phyloP scores from a whole-genome alignment of 768 basidiomycete genomes.

The Panaeolus cyanescens region DNA sequence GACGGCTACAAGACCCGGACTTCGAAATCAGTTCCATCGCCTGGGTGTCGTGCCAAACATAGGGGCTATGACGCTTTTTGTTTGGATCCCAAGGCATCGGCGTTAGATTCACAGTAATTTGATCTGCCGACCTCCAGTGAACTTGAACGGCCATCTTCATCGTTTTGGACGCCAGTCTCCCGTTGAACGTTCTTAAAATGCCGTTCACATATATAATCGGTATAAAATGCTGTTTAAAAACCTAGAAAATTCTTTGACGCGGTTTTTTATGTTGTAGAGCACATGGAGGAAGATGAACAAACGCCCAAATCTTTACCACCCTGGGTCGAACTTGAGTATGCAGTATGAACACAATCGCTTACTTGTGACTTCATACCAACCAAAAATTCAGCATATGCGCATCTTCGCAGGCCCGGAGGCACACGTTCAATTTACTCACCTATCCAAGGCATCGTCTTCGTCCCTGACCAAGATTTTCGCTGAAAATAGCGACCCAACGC shows the following conservation, averaged over 20 bases:
- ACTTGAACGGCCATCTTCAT: neutral
- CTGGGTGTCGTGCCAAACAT: neutral
- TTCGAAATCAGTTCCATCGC: neutral
- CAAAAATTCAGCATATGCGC: conserved; percentile 72
- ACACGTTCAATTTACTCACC: conserved; percentile 80
- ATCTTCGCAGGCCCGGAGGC: conserved; percentile 66
- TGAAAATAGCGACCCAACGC: conserved; percentile 9
- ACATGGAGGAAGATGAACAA: conserved; percentile 94
- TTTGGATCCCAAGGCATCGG: neutral
- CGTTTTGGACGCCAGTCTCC: neutral
- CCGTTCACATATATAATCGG: conserved; percentile 60
- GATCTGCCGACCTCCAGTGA: neutral
- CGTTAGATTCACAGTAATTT: neutral
- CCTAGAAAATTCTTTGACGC: neutral
- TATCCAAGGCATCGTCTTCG: conserved; percentile 69
- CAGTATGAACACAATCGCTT: conserved; percentile 41
- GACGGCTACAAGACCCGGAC: neutral
- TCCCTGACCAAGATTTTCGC: conserved; percentile 47
- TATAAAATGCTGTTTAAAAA: conserved; percentile 15
- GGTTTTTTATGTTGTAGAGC: conserved; percentile 51
- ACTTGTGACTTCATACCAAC: neutral
- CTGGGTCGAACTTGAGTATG: conserved; percentile 95
- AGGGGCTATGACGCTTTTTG: neutral
- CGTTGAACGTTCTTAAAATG: conserved; percentile 29
- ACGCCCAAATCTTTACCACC: conserved; percentile 69